Evolutionary conservation across 768 basidiomycete species (phyloP).

Genomic region (Suillus tomentosus): DNA sequence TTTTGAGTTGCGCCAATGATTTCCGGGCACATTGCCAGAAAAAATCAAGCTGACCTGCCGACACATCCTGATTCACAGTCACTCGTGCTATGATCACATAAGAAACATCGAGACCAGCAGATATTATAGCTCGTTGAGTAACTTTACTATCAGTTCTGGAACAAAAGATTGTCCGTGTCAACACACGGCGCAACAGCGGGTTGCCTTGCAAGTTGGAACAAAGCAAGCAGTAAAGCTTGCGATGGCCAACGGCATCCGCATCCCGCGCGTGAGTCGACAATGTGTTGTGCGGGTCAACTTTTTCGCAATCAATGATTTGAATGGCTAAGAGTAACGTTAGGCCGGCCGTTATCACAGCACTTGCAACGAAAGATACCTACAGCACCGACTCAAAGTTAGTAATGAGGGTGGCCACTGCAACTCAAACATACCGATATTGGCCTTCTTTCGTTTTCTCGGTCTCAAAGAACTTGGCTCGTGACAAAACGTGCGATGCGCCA

Average conservation of each 20-base stretch:
- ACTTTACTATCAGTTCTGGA: too few relatives aligned
- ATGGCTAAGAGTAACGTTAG: too few relatives aligned
- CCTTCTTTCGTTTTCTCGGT: background rate
- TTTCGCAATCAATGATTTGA: too few relatives aligned
- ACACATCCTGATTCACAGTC: background rate
- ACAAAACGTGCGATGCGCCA: background rate
- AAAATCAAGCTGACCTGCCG: background rate
- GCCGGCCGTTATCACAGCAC: too few relatives aligned
- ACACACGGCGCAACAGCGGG: too few relatives aligned
- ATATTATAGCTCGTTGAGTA: background rate
- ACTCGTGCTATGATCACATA: background rate
- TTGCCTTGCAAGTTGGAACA: too few relatives aligned
- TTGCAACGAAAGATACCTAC: background rate
- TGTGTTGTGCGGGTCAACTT: too few relatives aligned
- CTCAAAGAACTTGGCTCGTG: too few relatives aligned
- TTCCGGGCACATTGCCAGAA: background rate
- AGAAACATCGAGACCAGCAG: background rate
- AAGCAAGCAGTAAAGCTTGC: too few relatives aligned
- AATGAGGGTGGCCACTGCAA: background rate
- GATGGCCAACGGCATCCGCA: too few relatives aligned
- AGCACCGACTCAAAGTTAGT: background rate
- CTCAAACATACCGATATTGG: background rate
- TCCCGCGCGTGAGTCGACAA: too few relatives aligned
- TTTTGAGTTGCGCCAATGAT: background rate
- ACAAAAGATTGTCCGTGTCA: too few relatives aligned